phyloP scores from a whole-genome alignment of 2,329 filamentous ascomycete genomes.

The Diaporthe sp. region DNA sequence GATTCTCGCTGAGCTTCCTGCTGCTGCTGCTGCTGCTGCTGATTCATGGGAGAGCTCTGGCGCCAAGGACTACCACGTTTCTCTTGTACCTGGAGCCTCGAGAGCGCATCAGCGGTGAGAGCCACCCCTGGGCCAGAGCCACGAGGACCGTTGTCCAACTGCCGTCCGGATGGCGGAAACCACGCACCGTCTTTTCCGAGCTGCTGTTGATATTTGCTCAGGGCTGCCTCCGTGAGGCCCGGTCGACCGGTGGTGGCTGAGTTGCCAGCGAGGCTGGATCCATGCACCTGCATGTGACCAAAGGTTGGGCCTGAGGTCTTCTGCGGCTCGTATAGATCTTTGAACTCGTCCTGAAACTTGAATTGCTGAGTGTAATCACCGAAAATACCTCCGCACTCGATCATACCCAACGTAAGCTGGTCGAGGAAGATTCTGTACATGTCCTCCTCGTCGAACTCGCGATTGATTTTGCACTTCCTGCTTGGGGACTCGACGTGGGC shows the following conservation, averaged over 20 bases:
- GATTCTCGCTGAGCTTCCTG: not conserved
- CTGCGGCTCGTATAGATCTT: slow-evolving; percentile 40
- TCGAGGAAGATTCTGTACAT: slow-evolving; percentile 51
- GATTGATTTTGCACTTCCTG: slow-evolving; percentile 53
- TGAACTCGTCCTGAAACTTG: slow-evolving; percentile 35
- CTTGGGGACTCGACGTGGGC: slow-evolving; percentile 60
- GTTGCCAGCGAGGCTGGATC: not conserved
- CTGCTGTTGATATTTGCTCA: not conserved
- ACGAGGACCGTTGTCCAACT: not conserved
- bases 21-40: not conserved
- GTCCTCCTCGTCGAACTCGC: slow-evolving; percentile 41
- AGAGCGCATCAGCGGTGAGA: slow-evolving; percentile 15
- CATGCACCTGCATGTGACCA: slow-evolving; percentile 25
- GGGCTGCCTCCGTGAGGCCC: slow-evolving; percentile 11
- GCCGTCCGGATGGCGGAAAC: not conserved
- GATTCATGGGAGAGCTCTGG: not conserved
- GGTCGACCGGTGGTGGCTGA: not conserved
- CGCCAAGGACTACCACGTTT: not conserved
- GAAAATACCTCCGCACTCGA: slow-evolving; percentile 47
- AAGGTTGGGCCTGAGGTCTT: slow-evolving; percentile 9
- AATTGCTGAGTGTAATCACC: slow-evolving; percentile 49
- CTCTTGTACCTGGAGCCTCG: slow-evolving; percentile 7
- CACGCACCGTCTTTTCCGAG: not conserved
- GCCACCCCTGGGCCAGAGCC: not conserved
- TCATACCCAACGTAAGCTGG: slow-evolving; percentile 51